Conservation (phyloP, 2,329 filamentous ascomycete species). For the Arthrobotrys iridis region DNA sequence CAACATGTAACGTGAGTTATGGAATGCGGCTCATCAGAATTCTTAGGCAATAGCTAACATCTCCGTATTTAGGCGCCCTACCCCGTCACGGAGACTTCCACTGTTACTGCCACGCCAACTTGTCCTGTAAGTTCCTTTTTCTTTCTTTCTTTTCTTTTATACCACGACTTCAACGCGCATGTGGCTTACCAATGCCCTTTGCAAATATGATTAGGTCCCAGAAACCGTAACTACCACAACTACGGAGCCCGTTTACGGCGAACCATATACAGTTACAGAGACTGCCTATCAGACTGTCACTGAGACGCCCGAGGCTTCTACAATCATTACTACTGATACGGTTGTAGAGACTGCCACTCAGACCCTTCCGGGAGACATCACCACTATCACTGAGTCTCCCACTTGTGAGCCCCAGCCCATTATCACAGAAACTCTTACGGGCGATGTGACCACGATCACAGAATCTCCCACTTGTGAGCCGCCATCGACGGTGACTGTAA, state of each 20-base stretch:
- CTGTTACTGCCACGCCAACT: background rate
- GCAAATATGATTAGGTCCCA: background rate
- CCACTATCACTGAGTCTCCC: background rate
- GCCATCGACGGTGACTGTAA: background rate
- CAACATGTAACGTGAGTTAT: background rate
- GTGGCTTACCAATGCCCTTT: background rate
- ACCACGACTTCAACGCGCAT: background rate
- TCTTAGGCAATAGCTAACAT: constrained; percentile 2
- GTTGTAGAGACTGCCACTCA: constrained; percentile 9
- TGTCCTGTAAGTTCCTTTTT: constrained; percentile 28
- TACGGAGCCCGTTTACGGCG: background rate
- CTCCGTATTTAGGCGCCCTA: background rate
- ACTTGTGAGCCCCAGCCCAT: too few species aligned
- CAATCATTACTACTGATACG: constrained; percentile 13
- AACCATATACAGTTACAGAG: background rate
- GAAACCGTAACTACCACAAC: background rate
- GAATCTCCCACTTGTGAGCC: background rate
- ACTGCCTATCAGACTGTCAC: constrained; percentile 13
- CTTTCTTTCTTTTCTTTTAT: background rate
- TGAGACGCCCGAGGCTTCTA: background rate
- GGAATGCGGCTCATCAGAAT: background rate
- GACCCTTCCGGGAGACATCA: background rate
- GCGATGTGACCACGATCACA: background rate
- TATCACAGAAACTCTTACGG: background rate
- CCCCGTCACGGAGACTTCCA: background rate